Evolutionary conservation across 2,329 filamentous ascomycete species (phyloP), one percentile per base, ranked within the genome.

Genomic region (Fusarium tricinctum): DNA sequence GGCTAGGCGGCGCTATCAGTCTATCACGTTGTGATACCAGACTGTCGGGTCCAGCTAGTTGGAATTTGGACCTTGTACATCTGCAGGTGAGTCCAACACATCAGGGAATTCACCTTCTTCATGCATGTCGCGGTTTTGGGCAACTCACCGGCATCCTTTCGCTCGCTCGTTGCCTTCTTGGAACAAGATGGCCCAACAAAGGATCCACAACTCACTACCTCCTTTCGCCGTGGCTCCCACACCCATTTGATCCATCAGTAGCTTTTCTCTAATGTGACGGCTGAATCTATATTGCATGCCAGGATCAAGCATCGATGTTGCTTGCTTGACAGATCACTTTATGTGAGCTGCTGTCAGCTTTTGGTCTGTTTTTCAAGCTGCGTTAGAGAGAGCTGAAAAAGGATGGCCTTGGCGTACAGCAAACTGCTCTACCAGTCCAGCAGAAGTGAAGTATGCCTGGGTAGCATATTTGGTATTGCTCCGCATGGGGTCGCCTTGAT

Each of bases 41-140:
- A 63, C 71, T 66, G 69, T 71, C 68, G 74, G 74, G 70, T 71
- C 60, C 48, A 63, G 19, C 65, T 56, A 55, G 45, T 42, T 57
- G 42, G 50, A 9, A 13, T 54, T 44, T 44, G 46, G 52, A 47
- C 50, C 58, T 45, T 51, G 50, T 50, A 55, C 60, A 48, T 54
- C 42, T 58, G 53, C 44, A 14, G 39, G n/a, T 35, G 43, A 53
- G 53, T 63, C 53, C 66, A 57, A 48, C 58, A 70, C 55, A 65
- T 63, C 50, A 56, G 26, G 33, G 40, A 33, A 46, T 44, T 30
- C 53, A 51, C 23, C 39, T 45, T 20, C 28, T 35, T 54, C 51
- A 58, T 68, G 66, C 66, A 69, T 32, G 60, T 52, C 33, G 60
- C 54, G 54, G 35, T 35, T 57, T 69, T 69, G 26, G 55, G 66